Evolutionary conservation across 2,329 filamentous ascomycete genomes (phyloP).

Genomic region (Colletotrichum tropicicola): DNA sequence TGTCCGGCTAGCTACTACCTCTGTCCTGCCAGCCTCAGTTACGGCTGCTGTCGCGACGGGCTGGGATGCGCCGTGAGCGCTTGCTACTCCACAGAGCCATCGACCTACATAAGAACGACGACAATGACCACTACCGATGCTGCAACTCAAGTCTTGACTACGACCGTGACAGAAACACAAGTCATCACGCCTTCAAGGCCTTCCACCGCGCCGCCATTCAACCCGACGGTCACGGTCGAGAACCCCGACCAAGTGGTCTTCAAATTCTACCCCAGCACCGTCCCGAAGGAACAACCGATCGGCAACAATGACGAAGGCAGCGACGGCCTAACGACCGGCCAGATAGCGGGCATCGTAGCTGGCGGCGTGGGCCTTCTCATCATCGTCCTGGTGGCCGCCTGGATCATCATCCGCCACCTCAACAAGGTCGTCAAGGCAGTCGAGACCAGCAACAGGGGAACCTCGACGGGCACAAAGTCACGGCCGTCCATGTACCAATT

Average conservation of each 20-base stretch:
- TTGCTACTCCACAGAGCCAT: conserved; percentile 58
- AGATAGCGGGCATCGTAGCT: conserved; percentile 63
- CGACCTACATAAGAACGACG: conserved; percentile 54
- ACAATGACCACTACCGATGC: conserved; percentile 55
- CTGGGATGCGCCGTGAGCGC: conserved; percentile 55
- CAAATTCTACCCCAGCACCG: conserved; percentile 54
- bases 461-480: conserved; percentile 41
- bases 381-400: conserved; percentile 55
- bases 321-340: conserved; percentile 46
- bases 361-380: conserved; percentile 59
- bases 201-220: conserved; percentile 34
- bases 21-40: conserved; percentile 59
- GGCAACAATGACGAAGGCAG: conserved; percentile 36
- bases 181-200: conserved; percentile 48
- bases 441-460: conserved; percentile 41
- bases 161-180: conserved; percentile 48
- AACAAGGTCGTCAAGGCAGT: conserved; percentile 53
- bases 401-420: conserved; percentile 59
- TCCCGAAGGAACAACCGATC: conserved; percentile 50
- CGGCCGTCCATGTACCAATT: conserved; percentile 48
- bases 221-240: conserved; percentile 35
- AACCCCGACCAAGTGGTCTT: conserved; percentile 43
- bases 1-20: conserved; percentile 56
- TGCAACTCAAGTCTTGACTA: conserved; percentile 47
- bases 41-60: conserved; percentile 61